Percentiles rank a stretch among this genome's conserved stretches.
These are phyloP conservation scores for Eleusine indica DNA, from an alignment of 176 grass and related monocot species.

Conservation along the genomic window DNA sequence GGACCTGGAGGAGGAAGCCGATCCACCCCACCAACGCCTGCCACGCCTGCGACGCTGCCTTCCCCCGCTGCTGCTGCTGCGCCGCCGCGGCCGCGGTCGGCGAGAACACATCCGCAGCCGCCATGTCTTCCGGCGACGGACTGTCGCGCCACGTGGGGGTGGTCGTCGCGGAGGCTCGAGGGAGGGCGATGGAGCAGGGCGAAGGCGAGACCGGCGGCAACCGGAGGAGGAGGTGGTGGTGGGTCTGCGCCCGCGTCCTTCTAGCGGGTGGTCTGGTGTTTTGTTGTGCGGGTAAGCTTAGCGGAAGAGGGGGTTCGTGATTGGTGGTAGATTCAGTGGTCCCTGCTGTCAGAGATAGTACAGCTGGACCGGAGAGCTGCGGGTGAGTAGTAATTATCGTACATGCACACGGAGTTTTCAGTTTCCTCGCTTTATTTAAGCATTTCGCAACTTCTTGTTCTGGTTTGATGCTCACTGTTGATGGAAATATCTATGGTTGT, in stretches of 20 bases:
- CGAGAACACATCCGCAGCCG: slow-evolving; percentile 59
- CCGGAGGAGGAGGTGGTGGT: slow-evolving; percentile 40
- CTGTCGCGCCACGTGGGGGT: slow-evolving; percentile 12
- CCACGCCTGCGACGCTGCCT: slow-evolving; percentile 71
- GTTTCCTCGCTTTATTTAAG: slow-evolving; percentile 5
- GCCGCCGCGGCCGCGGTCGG: slow-evolving; percentile 53
- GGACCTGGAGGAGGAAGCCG: slow-evolving; percentile 74
- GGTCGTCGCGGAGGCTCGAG: not conserved
- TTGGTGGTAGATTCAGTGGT: slow-evolving; percentile 41
- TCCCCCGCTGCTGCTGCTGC: slow-evolving; percentile 58
- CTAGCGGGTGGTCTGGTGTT: slow-evolving; percentile 5
- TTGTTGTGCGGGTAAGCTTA: slow-evolving; percentile 49
- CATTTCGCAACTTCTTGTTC: not conserved
- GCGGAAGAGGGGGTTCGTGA: slow-evolving; percentile 43
- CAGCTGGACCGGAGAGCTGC: not conserved
- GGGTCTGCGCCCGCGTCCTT: slow-evolving; percentile 26
- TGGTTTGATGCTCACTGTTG: not conserved
- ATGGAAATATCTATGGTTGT: slow-evolving; percentile 6
- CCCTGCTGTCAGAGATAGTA: slow-evolving; percentile 23
- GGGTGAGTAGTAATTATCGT: slow-evolving; percentile 36
- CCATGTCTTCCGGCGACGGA: slow-evolving; percentile 42
- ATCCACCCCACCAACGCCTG: slow-evolving; percentile 78
- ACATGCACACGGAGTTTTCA: slow-evolving; percentile 41
- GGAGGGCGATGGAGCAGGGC: not conserved
- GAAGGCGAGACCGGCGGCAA: slow-evolving; percentile 27